Conservation (phyloP, 2,329 filamentous ascomycete genomes). For the Trichoderma koningiopsis region DNA sequence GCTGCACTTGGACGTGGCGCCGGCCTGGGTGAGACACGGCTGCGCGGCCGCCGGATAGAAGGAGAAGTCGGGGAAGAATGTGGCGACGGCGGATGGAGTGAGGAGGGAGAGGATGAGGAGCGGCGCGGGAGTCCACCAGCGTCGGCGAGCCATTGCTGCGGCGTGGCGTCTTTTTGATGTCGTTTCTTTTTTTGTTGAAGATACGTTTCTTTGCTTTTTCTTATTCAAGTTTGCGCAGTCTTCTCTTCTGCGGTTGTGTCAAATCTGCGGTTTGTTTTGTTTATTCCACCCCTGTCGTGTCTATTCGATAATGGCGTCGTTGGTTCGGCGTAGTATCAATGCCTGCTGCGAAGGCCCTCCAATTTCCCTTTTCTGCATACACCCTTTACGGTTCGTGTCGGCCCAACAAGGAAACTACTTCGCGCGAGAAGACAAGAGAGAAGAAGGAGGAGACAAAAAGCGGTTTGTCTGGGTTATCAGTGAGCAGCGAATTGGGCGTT, state of each 20-base stretch:
- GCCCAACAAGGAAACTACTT: not conserved
- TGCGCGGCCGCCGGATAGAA: constrained; percentile 40
- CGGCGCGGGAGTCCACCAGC: constrained; percentile 36
- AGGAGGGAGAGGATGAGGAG: constrained; percentile 33
- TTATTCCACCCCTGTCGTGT: not conserved
- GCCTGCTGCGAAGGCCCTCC: not conserved
- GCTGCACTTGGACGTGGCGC: constrained; percentile 45
- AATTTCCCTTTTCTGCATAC: not conserved
- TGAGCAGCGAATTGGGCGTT: not conserved
- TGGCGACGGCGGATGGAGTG: constrained; percentile 29
- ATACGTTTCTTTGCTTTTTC: not conserved
- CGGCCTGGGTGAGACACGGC: constrained; percentile 47
- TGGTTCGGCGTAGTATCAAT: constrained; percentile 2
- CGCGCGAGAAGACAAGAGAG: not conserved
- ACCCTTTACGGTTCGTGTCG: not conserved
- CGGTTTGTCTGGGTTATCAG: not conserved
- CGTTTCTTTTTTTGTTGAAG: not conserved
- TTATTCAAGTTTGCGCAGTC: not conserved
- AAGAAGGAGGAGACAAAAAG: not conserved
- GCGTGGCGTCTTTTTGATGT: not conserved
- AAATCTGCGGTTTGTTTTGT: not conserved
- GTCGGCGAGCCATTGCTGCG: constrained; percentile 34
- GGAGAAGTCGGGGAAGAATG: constrained; percentile 38
- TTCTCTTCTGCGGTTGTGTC: not conserved
- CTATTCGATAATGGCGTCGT: not conserved